Conservation (phyloP, 148 eudicot species). For the Arbutus unedo region DNA sequence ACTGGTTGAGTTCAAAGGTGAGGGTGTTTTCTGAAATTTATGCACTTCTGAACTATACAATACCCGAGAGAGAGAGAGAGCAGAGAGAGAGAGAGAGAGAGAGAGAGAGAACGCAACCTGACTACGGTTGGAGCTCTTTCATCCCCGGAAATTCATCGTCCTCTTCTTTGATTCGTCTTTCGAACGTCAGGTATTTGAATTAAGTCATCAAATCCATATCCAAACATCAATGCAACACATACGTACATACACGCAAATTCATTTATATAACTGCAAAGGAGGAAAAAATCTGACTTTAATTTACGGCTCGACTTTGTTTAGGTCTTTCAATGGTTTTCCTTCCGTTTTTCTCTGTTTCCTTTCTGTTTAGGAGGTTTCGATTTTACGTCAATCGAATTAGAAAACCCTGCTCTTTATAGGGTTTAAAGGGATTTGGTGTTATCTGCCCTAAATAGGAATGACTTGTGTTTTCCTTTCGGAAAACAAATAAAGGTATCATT, state of each 20-base stretch:
- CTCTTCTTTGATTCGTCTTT: neutral
- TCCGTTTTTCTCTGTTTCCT: neutral
- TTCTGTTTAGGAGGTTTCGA: neutral
- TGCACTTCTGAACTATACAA: too few species aligned
- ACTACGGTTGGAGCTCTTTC: neutral
- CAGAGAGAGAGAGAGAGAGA: too few species aligned
- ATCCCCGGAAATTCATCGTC: neutral
- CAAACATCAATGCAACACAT: neutral
- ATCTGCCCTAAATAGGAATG: neutral
- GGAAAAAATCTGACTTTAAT: neutral
- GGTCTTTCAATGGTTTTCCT: neutral
- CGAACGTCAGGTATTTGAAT: conserved; percentile 7
- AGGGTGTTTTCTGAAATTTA: too few species aligned
- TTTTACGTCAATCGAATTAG: neutral
- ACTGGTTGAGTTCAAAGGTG: too few species aligned
- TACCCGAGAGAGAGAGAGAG: too few species aligned
- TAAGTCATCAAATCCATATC: neutral
- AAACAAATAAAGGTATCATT: neutral
- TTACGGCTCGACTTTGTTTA: neutral
- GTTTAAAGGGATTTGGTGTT: neutral
- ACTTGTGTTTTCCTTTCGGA: neutral
- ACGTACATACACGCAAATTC: neutral
- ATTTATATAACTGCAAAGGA: neutral
- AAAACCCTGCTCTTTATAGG: neutral
- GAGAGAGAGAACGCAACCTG: neutral